phyloP scores from a whole-genome alignment of 2,329 filamentous ascomycete genomes.

The Fusarium paranaense region DNA sequence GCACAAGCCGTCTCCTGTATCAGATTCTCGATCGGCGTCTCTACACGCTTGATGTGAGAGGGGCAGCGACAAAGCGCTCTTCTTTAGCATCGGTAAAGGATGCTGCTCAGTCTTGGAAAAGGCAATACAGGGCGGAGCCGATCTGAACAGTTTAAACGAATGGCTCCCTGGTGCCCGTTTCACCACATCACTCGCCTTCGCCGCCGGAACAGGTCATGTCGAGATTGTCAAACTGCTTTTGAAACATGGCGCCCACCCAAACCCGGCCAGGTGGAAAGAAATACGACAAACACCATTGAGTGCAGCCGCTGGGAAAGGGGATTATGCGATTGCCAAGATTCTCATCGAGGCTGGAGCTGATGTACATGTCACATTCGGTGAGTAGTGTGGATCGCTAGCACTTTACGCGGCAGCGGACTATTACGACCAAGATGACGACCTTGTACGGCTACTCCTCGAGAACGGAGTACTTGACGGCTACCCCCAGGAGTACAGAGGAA shows the following conservation, averaged over 20 bases:
- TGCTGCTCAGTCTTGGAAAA: neutral
- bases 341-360: neutral
- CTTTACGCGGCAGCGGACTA: neutral
- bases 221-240: neutral
- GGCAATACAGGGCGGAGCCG: neutral
- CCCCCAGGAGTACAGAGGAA: neutral
- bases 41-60: neutral
- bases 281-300: neutral
- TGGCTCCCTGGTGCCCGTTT: neutral
- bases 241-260: neutral
- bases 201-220: neutral
- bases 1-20: neutral
- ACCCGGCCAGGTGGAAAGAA: neutral
- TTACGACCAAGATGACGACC: neutral
- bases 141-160: neutral
- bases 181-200: neutral
- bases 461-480: neutral
- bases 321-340: neutral
- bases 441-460: conserved; percentile 3
- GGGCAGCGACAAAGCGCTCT: neutral
- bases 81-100: neutral
- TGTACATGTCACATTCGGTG: neutral
- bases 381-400: neutral
- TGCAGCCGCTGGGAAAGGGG: neutral
- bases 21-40: neutral